Conservation (phyloP, 164 flowering plant species). For the Sextonia rubra region DNA sequence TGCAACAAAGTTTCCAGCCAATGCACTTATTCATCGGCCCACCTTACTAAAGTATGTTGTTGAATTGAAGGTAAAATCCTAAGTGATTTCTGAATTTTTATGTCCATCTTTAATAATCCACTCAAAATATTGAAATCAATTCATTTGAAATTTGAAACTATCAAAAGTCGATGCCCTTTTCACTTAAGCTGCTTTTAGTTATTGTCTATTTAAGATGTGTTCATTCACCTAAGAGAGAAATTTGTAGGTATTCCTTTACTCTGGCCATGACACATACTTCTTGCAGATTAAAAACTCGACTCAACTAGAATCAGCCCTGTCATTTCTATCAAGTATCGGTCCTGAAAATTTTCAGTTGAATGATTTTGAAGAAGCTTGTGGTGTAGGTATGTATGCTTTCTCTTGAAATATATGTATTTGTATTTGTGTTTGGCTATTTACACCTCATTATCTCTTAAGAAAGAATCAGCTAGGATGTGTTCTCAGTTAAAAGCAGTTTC, state of each 20-base stretch:
- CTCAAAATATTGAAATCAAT: background rate
- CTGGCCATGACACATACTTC: background rate
- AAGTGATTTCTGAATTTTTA: background rate
- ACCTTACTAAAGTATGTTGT: slow-evolving; percentile 54
- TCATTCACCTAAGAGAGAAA: background rate
- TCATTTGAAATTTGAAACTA: background rate
- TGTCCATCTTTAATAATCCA: background rate
- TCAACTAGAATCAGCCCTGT: slow-evolving; percentile 81
- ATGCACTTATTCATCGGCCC: slow-evolving; percentile 85
- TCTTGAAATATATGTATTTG: background rate
- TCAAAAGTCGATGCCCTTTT: background rate
- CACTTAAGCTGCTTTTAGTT: background rate
- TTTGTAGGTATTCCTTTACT: background rate
- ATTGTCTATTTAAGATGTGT: background rate
- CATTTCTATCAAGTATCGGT: slow-evolving; percentile 45
- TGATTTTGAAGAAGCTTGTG: slow-evolving; percentile 89
- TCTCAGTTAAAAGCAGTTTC: too few relatives aligned
- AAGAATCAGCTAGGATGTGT: too few relatives aligned
- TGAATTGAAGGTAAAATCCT: slow-evolving; percentile 53
- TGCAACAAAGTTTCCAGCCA: slow-evolving; percentile 82
- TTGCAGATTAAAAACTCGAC: slow-evolving; percentile 84
- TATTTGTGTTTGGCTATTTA: too few relatives aligned
- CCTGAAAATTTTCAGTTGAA: slow-evolving; percentile 41
- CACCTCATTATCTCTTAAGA: too few relatives aligned
- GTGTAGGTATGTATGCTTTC: slow-evolving; percentile 74